Conservation (phyloP, 2,329 filamentous ascomycete genomes). For the Sclerotinia trifoliorum region DNA sequence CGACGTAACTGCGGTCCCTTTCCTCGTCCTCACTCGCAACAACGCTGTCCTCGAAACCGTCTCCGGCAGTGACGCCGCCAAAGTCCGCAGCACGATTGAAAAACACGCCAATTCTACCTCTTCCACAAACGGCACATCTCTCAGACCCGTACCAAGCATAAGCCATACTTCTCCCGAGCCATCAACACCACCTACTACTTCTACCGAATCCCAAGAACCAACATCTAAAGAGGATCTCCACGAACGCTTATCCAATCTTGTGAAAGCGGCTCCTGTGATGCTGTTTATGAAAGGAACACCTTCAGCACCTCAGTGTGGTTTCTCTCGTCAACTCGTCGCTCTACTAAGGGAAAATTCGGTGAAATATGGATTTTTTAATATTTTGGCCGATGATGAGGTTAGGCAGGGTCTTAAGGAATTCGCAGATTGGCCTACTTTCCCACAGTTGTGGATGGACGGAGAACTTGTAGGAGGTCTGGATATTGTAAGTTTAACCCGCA, state of each 20-base stretch:
- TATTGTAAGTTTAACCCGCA: conserved; percentile 65
- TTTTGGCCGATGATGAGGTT: conserved; percentile 94
- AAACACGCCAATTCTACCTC: conserved; percentile 49
- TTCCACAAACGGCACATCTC: conserved; percentile 12
- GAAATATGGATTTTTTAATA: conserved; percentile 99
- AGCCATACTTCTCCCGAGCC: conserved; percentile 36
- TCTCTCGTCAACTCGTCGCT: conserved; percentile 83
- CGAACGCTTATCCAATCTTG: conserved; percentile 75
- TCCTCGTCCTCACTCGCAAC: conserved; percentile 77
- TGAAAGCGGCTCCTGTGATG: conserved; percentile 97
- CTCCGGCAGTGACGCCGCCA: conserved; percentile 83
- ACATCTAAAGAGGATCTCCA: conserved; percentile 80
- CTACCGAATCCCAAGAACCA: conserved; percentile 45
- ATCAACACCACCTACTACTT: conserved; percentile 31
- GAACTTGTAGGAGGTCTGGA: conserved; percentile 92
- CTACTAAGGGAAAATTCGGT: conserved; percentile 86
- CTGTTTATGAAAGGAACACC: conserved; percentile 98
- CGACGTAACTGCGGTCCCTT: conserved; percentile 92
- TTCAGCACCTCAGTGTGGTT: conserved; percentile 83
- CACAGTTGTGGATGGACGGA: conserved; percentile 88
- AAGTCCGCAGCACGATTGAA: conserved; percentile 84
- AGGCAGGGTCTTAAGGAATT: conserved; percentile 94
- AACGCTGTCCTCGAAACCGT: conserved; percentile 78
- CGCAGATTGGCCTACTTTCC: conserved; percentile 98
- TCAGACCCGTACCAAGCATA: conserved; percentile 35